Percentiles rank a stretch among this genome's conserved stretches.
These are phyloP conservation scores for Cladosporium oxysporum DNA, from an alignment of 2,329 filamentous ascomycete species.

Conservation along the genomic window DNA sequence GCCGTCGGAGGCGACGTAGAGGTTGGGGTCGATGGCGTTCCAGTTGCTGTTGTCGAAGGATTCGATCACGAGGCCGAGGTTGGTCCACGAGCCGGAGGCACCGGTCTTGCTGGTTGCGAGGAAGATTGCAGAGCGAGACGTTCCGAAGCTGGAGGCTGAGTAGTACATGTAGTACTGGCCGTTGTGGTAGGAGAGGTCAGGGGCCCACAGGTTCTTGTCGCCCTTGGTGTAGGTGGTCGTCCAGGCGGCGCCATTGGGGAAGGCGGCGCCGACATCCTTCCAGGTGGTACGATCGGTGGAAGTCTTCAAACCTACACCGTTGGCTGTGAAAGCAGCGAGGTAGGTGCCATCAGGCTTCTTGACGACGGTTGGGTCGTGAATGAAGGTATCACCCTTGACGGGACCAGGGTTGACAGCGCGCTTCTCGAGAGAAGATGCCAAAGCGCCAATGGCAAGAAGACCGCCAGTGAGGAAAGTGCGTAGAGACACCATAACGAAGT, in stretches of 20 bases:
- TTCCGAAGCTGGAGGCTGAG: constrained; percentile 62
- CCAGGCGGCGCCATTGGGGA: constrained; percentile 17
- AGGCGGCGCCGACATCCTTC: constrained; percentile 19
- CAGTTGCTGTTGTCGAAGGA: constrained; percentile 42
- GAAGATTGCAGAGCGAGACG: constrained; percentile 63
- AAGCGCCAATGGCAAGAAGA: constrained; percentile 5
- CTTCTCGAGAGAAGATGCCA: constrained; percentile 15
- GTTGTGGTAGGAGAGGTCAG: constrained; percentile 61
- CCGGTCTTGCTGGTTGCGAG: constrained; percentile 52
- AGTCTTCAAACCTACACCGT: constrained; percentile 16
- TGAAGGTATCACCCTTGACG: constrained; percentile 18
- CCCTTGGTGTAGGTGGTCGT: constrained; percentile 19
- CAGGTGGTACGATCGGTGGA: constrained; percentile 18
- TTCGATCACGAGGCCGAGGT: constrained; percentile 59
- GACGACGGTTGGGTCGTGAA: constrained; percentile 18
- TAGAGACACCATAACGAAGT: constrained; percentile 8
- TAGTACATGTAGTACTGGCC: constrained; percentile 66
- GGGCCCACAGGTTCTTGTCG: constrained; percentile 52
- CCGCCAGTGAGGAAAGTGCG: constrained; percentile 6
- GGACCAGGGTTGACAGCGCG: constrained; percentile 12
- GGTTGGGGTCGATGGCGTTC: constrained; percentile 56
- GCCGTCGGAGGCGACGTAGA: constrained; percentile 43
- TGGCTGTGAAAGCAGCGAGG: constrained; percentile 18
- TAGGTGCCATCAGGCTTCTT: constrained; percentile 20
- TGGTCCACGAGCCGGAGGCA: constrained; percentile 61